phyloP scores from a whole-genome alignment of 345 rosid species.

The Salix arbutifolia region DNA sequence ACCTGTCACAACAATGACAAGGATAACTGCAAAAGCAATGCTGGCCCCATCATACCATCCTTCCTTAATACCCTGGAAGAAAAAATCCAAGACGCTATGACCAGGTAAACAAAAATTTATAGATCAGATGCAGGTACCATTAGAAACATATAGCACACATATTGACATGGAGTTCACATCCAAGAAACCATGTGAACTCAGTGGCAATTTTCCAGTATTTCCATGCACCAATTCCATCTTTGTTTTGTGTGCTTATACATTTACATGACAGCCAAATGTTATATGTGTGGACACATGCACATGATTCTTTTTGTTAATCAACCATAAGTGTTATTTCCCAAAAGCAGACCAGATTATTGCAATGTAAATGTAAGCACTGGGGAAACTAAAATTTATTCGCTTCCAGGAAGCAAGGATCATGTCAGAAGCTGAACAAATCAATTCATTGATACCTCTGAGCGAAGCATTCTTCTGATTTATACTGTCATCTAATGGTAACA shows the following conservation, averaged over 20 bases:
- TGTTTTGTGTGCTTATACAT: not conserved
- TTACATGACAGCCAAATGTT: not conserved
- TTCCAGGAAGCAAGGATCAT: not conserved
- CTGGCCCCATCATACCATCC: slow-evolving; percentile 99
- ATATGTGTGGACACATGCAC: not conserved
- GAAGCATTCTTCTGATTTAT: slow-evolving; percentile 4
- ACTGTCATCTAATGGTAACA: not conserved
- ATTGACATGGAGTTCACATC: not conserved
- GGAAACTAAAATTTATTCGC: not conserved
- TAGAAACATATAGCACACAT: not conserved
- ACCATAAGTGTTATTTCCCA: not conserved
- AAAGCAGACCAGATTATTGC: not conserved
- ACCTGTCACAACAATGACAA: slow-evolving; percentile 96
- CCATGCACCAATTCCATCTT: not conserved
- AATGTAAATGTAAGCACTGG: not conserved
- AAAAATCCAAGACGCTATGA: not conserved
- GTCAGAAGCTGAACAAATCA: not conserved
- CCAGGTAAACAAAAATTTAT: not conserved
- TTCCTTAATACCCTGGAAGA: slow-evolving; percentile 61
- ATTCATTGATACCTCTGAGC: not conserved
- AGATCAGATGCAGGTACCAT: not conserved
- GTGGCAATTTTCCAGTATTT: not conserved
- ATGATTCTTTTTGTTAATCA: not conserved
- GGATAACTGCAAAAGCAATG: slow-evolving; percentile 94
- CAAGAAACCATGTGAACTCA: not conserved